A percentile compares a stretch with the other conserved stretches of the same genome.
These are phyloP conservation scores for Suillus paluster DNA, from an alignment of 768 basidiomycete genomes.

Conservation along the genomic window DNA sequence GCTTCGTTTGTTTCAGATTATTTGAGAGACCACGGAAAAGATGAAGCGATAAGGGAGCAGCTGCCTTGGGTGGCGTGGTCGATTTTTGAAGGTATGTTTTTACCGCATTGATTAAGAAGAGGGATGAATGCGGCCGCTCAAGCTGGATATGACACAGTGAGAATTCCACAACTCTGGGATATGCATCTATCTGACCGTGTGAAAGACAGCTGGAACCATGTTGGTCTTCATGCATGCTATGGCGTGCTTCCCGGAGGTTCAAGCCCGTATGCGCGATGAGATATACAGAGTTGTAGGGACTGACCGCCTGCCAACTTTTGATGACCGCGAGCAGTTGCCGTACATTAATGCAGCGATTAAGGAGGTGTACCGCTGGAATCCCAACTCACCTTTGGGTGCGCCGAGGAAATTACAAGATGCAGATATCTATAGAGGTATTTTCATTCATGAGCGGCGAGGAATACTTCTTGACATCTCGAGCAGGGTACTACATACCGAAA, in stretches of 20 bases:
- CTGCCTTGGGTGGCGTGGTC: constrained; percentile 13
- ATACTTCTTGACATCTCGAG: not conserved
- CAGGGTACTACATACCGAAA: constrained; percentile 12
- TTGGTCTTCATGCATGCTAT: constrained; percentile 12
- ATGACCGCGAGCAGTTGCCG: constrained; percentile 46
- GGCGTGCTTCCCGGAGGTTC: constrained; percentile 8
- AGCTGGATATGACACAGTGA: constrained; percentile 11
- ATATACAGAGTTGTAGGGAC: constrained; percentile 48
- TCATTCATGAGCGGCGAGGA: not conserved
- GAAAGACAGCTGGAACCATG: constrained; percentile 10
- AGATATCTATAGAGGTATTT: constrained; percentile 12
- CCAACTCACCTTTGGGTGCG: constrained; percentile 12
- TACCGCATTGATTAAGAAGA: not conserved
- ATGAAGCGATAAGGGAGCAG: not conserved
- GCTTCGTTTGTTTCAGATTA: constrained; percentile 12
- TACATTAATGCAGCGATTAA: constrained; percentile 37
- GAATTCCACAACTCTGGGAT: not conserved
- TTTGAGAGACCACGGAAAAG: not conserved
- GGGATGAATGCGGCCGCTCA: not conserved
- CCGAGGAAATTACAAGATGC: constrained; percentile 18
- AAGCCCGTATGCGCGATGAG: constrained; percentile 30
- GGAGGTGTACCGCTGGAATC: constrained; percentile 27
- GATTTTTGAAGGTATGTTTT: constrained; percentile 12
- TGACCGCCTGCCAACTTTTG: constrained; percentile 45
- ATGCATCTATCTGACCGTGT: not conserved